These are phyloP conservation scores for Clavaria fumosa DNA, from an alignment of 768 basidiomycete species.

Conservation along the genomic window DNA sequence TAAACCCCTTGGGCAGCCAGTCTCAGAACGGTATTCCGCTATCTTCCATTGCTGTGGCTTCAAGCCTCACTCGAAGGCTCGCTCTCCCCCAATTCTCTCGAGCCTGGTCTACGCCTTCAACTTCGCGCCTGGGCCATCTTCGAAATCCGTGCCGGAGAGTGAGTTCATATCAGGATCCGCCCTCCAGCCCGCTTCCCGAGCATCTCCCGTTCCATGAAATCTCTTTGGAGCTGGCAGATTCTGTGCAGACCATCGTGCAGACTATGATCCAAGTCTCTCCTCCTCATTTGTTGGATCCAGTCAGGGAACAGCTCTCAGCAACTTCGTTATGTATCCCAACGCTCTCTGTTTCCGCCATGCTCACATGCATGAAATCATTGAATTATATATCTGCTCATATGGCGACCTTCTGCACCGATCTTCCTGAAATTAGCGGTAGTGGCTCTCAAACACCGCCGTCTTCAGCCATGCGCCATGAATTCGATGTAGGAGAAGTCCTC, in stretches of 20 bases:
- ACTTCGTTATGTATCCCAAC: constrained; percentile 81
- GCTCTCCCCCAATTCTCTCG: constrained; percentile 36
- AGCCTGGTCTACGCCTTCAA: constrained; percentile 67
- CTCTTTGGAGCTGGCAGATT: constrained; percentile 81
- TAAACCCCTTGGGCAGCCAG: too few relatives aligned
- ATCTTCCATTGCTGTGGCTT: too few relatives aligned
- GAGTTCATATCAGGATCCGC: constrained; percentile 12
- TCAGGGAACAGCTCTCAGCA: constrained; percentile 85
- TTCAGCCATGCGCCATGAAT: constrained; percentile 35
- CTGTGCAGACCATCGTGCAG: constrained; percentile 80
- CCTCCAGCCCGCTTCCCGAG: constrained; percentile 14
- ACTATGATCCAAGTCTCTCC: constrained; percentile 85
- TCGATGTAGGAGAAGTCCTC: constrained; percentile 83
- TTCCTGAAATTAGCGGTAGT: constrained; percentile 7
- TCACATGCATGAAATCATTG: constrained; percentile 85
- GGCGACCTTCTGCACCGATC: constrained; percentile 31
- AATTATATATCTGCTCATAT: constrained; percentile 89
- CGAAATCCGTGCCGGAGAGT: constrained; percentile 43
- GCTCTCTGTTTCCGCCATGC: constrained; percentile 73
- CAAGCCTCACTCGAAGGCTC: too few relatives aligned
- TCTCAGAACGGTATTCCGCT: too few relatives aligned
- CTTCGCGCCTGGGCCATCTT: constrained; percentile 61
- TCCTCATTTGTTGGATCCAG: constrained; percentile 79
- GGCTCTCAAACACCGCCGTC: constrained; percentile 5
- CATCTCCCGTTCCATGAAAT: constrained; percentile 43